phyloP scores from a whole-genome alignment of 1,139 yeast genomes.

The Taphrina deformans region DNA sequence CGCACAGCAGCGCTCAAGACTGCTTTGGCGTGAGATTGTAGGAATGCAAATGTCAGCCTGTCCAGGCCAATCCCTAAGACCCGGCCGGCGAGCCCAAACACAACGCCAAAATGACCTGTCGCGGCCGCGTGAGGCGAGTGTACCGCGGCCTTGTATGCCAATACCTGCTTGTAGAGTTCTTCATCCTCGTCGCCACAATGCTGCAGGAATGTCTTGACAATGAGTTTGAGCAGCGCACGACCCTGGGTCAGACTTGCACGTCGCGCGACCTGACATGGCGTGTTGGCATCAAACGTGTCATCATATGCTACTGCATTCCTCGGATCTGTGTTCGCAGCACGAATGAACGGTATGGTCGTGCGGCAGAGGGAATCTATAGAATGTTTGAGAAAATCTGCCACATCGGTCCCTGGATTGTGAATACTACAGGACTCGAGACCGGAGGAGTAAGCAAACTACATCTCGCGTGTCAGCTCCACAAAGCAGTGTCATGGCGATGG shows the following conservation, averaged over 20 bases:
- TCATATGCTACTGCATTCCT: conserved; percentile 8
- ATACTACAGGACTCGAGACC: conserved; percentile 34
- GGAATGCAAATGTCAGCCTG: conserved; percentile 12
- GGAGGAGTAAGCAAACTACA: conserved; percentile 35
- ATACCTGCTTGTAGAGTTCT: background rate
- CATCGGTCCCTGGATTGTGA: conserved; percentile 16
- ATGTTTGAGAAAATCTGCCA: conserved; percentile 26
- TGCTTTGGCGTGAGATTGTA: conserved; percentile 33
- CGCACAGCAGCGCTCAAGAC: conserved; percentile 35
- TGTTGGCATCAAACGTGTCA: conserved; percentile 32
- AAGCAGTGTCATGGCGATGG: no score
- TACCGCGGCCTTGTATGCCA: conserved; percentile 3
- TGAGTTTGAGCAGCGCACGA: conserved; percentile 31
- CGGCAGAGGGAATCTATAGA: conserved; percentile 19
- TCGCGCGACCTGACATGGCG: conserved; percentile 33
- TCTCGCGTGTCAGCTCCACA: background rate
- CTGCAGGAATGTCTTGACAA: conserved; percentile 13
- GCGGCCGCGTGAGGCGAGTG: background rate
- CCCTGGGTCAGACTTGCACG: conserved; percentile 34
- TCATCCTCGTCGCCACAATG: background rate
- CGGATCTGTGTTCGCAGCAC: conserved; percentile 29
- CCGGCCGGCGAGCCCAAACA: conserved; percentile 33
- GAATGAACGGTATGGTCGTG: conserved; percentile 27
- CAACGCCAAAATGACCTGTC: conserved; percentile 34
- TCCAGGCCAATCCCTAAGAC: conserved; percentile 26